Evolutionary conservation across 768 basidiomycete species (phyloP).

Genomic region (Trametes gibbosa): DNA sequence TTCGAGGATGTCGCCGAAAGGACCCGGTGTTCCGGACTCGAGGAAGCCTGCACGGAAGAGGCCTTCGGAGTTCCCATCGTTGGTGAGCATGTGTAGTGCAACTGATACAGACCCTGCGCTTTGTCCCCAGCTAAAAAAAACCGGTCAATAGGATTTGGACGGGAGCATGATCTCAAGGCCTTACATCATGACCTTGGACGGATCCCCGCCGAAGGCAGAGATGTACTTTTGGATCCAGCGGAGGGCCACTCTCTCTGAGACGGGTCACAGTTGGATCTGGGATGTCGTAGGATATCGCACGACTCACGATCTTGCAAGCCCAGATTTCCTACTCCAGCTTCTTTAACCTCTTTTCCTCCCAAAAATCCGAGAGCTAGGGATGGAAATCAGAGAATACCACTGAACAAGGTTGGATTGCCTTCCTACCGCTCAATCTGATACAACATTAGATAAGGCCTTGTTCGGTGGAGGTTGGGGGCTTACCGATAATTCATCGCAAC

Average conservation of each 20-base stretch:
- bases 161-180: neutral
- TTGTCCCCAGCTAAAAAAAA: slow-evolving; percentile 34
- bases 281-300: neutral
- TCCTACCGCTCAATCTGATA: neutral
- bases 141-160: neutral
- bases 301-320: slow-evolving; percentile 42
- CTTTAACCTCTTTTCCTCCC: slow-evolving; percentile 23
- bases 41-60: slow-evolving; percentile 37
- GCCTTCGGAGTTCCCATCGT: slow-evolving; percentile 21
- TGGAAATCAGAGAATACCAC: neutral
- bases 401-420: too few species aligned
- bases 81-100: slow-evolving; percentile 26
- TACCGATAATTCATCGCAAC: slow-evolving; percentile 55
- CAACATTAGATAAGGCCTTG: too few species aligned
- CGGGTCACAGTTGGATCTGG: too few species aligned
- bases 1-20: slow-evolving; percentile 1
- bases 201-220: slow-evolving; percentile 42
- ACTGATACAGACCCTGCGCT: slow-evolving; percentile 38
- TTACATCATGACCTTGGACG: slow-evolving; percentile 41
- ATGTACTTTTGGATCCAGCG: slow-evolving; percentile 44
- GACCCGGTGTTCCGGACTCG: slow-evolving; percentile 19
- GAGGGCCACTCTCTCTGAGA: slow-evolving; percentile 38
- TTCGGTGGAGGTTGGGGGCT: neutral
- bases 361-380: slow-evolving; percentile 24
- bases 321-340: slow-evolving; percentile 30